A percentile compares a stretch with the other conserved stretches of the same genome.
These are phyloP conservation scores for Amauroascus niger DNA, from an alignment of 2,329 filamentous ascomycete species.

Conservation along the genomic window DNA sequence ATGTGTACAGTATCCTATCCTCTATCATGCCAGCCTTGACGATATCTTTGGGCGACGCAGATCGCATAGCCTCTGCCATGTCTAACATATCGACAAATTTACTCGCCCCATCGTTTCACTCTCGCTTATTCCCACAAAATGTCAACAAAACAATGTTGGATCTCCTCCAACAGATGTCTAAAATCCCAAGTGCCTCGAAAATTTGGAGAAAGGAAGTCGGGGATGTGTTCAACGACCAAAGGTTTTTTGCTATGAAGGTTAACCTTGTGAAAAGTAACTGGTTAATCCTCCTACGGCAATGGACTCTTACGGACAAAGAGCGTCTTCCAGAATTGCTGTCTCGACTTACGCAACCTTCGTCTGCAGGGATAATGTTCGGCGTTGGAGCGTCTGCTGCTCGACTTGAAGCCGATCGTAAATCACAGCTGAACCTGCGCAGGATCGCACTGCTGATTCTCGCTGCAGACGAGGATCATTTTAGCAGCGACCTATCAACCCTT, in stretches of 20 bases:
- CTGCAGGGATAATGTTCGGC: constrained; percentile 96
- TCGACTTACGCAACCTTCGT: constrained; percentile 72
- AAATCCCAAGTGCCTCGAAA: constrained; percentile 71
- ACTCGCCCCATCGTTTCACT: constrained; percentile 69
- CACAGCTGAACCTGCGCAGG: constrained; percentile 78
- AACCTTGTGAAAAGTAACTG: constrained; percentile 61
- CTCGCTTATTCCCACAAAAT: constrained; percentile 79
- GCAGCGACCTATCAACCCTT: constrained; percentile 61
- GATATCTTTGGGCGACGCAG: constrained; percentile 73
- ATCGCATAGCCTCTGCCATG: constrained; percentile 69
- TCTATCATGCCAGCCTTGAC: constrained; percentile 69
- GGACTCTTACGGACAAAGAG: constrained; percentile 78
- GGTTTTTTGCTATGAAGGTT: constrained; percentile 67
- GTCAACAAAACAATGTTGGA: constrained; percentile 61
- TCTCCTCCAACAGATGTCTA: constrained; percentile 66
- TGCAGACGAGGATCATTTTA: constrained; percentile 66
- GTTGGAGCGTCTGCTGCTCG: constrained; percentile 89
- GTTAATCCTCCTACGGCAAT: constrained; percentile 75
- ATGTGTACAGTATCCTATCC: constrained; percentile 70
- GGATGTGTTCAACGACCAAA: constrained; percentile 83
- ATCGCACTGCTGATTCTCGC: constrained; percentile 72
- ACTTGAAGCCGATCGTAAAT: constrained; percentile 87
- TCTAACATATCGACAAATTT: constrained; percentile 74
- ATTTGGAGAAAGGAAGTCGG: constrained; percentile 85
- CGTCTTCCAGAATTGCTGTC: constrained; percentile 69